These are phyloP conservation scores for Pilasporangium apinafurcum DNA, from an alignment of 352 stramenopile species.

Conservation along the genomic window DNA sequence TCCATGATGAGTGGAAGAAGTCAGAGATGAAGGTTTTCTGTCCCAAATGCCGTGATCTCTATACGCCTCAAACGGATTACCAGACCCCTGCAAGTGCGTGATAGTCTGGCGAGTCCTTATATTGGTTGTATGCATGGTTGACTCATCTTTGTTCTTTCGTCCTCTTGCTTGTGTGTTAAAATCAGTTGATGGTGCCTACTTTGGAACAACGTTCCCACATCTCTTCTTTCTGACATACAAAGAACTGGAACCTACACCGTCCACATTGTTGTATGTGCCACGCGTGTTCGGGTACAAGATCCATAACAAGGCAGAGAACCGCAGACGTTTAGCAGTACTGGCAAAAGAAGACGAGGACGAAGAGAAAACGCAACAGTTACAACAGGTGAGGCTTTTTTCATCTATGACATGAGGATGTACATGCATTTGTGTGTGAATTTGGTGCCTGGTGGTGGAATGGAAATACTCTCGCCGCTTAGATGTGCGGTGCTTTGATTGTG, in stretches of 20 bases:
- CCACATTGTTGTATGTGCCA: constrained; percentile 84
- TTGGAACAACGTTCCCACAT: constrained; percentile 98
- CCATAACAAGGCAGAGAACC: constrained; percentile 83
- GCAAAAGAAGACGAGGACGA: constrained; percentile 79
- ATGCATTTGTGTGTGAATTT: constrained; percentile 9
- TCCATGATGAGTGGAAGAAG: constrained; percentile 87
- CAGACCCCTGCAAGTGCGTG: constrained; percentile 76
- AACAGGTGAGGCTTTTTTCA: constrained; percentile 47
- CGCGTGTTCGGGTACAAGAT: constrained; percentile 92
- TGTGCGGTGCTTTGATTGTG: too few species aligned
- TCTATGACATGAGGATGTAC: constrained; percentile 13
- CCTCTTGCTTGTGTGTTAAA: constrained; percentile 1
- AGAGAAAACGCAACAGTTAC: constrained; percentile 40
- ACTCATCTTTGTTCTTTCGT: background rate
- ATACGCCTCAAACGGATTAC: constrained; percentile 81
- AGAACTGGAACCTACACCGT: constrained; percentile 82
- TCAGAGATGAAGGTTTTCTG: constrained; percentile 90
- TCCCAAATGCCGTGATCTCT: constrained; percentile 84
- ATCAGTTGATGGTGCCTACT: constrained; percentile 96
- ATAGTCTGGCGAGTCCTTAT: background rate
- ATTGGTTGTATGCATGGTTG: background rate
- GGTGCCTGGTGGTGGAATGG: constrained; percentile 7
- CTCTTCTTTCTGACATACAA: constrained; percentile 98
- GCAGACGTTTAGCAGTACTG: constrained; percentile 71
- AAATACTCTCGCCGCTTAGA: too few species aligned